phyloP scores from a whole-genome alignment of 441 rosid genomes.

The Pelargonium citronellum region DNA sequence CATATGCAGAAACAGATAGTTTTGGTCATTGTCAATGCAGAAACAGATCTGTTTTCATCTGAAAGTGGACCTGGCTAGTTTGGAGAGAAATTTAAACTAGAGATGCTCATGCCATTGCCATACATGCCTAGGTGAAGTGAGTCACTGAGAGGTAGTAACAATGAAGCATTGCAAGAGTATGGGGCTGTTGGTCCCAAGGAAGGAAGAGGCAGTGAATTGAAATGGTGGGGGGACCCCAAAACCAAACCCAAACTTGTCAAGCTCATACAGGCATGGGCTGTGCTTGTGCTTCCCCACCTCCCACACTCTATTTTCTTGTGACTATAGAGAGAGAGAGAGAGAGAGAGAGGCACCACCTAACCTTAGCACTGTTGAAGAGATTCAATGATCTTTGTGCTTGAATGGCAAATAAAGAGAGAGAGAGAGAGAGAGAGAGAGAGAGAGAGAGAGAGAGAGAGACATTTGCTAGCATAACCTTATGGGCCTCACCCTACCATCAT shows the following conservation, averaged over 20 bases:
- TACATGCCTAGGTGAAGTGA: neutral
- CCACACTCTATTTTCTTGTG: neutral
- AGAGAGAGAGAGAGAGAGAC: too few relatives aligned
- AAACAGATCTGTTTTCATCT: neutral
- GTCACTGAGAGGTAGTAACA: neutral
- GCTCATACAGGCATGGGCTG: neutral
- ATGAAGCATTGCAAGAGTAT: neutral
- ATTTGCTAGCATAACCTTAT: neutral
- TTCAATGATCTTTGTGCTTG: neutral
- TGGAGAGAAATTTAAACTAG: neutral
- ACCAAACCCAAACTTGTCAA: neutral
- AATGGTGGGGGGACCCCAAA: slow-evolving; percentile 1
- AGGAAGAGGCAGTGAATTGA: neutral
- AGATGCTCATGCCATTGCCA: neutral
- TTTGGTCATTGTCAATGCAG: slow-evolving; percentile 1
- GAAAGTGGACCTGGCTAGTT: neutral
- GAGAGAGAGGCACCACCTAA: neutral
- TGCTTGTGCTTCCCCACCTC: neutral
- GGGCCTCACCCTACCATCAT: slow-evolving; percentile 1
- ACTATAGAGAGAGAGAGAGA: too few relatives aligned
- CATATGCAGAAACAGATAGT: neutral
- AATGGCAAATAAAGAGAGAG: neutral
- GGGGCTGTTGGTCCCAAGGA: neutral
- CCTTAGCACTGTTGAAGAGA: neutral
- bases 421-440: neutral